A percentile compares a stretch with the other conserved stretches of the same genome.
Conservation (phyloP, 176 grass and related monocot genomes). For the Cocos nucifera region DNA sequence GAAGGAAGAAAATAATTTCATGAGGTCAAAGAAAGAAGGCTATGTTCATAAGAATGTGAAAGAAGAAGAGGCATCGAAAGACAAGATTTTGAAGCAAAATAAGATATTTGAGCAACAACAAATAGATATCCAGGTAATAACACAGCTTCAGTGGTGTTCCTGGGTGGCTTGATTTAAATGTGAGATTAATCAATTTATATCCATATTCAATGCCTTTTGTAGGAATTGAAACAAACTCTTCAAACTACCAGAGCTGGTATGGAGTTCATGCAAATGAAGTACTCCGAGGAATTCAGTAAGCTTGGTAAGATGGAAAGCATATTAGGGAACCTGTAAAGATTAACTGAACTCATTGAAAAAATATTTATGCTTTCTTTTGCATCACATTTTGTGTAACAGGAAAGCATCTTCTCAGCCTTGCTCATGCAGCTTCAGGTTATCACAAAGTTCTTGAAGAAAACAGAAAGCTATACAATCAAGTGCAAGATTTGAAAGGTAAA, state of each 20-base stretch:
- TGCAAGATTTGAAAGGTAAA: conserved; percentile 98
- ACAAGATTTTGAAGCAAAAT: conserved; percentile 55
- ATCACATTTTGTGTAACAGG: conserved; percentile 45
- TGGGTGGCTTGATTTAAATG: too few species aligned
- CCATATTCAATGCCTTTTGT: conserved; percentile 12
- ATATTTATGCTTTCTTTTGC: conserved; percentile 16
- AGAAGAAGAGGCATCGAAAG: conserved; percentile 55
- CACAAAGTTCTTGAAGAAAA: conserved; percentile 99
- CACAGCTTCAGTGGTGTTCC: too few species aligned
- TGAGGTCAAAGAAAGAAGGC: conserved; percentile 37
- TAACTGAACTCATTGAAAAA: neutral
- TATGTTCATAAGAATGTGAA: conserved; percentile 15
- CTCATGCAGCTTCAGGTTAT: conserved; percentile 83
- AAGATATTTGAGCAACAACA: conserved; percentile 66
- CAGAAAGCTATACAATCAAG: conserved; percentile 91
- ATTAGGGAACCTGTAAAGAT: too few species aligned
- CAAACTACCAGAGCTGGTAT: conserved; percentile 69
- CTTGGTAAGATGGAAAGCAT: conserved; percentile 47
- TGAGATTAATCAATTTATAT: neutral
- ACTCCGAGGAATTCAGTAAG: conserved; percentile 57
- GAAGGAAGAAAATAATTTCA: conserved; percentile 30
- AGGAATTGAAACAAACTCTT: conserved; percentile 77
- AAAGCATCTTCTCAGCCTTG: conserved; percentile 70
- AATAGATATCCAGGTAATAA: conserved; percentile 65
- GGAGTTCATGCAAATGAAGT: conserved; percentile 84